Percentiles rank a stretch among this genome's conserved stretches.
Evolutionary conservation across 2,329 filamentous ascomycete species (phyloP).

Genomic region (Aspergillus fumigatiaffinis): DNA sequence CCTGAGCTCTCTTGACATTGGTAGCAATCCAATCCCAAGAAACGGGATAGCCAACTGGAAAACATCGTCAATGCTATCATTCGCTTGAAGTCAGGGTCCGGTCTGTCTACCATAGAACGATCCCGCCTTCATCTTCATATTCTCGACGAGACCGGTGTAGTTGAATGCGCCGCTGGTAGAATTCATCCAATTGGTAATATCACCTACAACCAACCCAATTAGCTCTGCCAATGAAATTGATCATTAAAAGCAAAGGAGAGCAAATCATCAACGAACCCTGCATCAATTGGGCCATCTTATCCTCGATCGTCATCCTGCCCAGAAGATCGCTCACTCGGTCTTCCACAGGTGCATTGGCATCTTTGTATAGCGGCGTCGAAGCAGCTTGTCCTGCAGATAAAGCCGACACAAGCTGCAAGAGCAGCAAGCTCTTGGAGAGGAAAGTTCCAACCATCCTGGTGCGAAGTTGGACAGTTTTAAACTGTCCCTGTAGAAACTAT

Average conservation of each 20-base stretch:
- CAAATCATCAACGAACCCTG: conserved; percentile 43
- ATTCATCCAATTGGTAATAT: conserved; percentile 71
- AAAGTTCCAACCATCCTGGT: conserved; percentile 13
- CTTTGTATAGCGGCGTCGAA: conserved; percentile 52
- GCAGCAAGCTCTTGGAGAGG: conserved; percentile 22
- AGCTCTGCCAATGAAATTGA: neutral
- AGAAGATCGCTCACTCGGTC: conserved; percentile 64
- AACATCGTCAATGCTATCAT: conserved; percentile 1
- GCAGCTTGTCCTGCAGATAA: conserved; percentile 13
- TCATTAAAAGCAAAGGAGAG: neutral
- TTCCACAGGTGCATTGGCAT: conserved; percentile 59
- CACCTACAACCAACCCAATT: conserved; percentile 41
- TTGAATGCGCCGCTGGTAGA: conserved; percentile 65
- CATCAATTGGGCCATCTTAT: conserved; percentile 67
- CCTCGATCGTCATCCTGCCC: conserved; percentile 68
- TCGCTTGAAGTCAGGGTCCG: neutral
- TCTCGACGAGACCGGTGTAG: conserved; percentile 61
- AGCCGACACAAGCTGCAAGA: conserved; percentile 21
- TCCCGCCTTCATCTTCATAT: conserved; percentile 63
- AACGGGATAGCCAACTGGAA: conserved; percentile 60
- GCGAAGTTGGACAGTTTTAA: neutral
- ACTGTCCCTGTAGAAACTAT: neutral
- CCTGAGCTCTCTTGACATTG: conserved; percentile 62
- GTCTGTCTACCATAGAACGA: conserved; percentile 54
- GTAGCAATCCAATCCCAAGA: conserved; percentile 60